Conservation (phyloP, 257 asterid species). For the Penstemon newberryi region DNA sequence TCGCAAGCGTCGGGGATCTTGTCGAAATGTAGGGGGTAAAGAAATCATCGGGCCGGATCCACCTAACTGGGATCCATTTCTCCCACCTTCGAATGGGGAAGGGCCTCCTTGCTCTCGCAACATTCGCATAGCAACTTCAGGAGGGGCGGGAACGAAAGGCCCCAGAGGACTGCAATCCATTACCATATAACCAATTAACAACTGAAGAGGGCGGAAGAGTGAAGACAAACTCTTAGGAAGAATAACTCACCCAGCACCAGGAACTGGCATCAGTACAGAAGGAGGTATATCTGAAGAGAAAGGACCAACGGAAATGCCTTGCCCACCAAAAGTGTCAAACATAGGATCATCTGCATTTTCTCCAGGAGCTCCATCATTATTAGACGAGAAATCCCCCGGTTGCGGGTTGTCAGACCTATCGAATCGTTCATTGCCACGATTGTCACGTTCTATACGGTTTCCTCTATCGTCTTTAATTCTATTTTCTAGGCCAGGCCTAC, state of each 20-base stretch:
- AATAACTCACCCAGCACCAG: slow-evolving; percentile 92
- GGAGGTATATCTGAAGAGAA: slow-evolving; percentile 89
- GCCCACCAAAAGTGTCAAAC: slow-evolving; percentile 83
- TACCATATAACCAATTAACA: slow-evolving; percentile 26
- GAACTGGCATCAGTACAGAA: slow-evolving; percentile 95
- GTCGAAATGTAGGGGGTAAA: slow-evolving; percentile 71
- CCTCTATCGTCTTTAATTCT: slow-evolving; percentile 85
- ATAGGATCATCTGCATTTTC: slow-evolving; percentile 73
- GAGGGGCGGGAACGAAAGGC: slow-evolving; percentile 98
- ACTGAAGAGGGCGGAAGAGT: background rate
- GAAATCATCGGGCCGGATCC: slow-evolving; percentile 79
- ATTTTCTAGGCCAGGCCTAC: slow-evolving; percentile 66
- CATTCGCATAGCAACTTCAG: slow-evolving; percentile 99
- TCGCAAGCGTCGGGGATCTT: slow-evolving; percentile 95
- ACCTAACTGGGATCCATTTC: slow-evolving; percentile 64
- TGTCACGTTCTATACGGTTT: slow-evolving; percentile 67
- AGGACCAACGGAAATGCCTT: slow-evolving; percentile 69
- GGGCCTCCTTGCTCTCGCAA: slow-evolving; percentile 94
- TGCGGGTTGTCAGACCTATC: slow-evolving; percentile 73
- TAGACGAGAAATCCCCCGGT: slow-evolving; percentile 56
- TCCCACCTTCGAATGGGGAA: slow-evolving; percentile 81
- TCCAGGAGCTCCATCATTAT: slow-evolving; percentile 53
- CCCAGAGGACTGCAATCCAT: slow-evolving; percentile 80
- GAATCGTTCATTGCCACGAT: slow-evolving; percentile 63
- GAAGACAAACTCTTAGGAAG: background rate